Evolutionary conservation across 768 basidiomycete species (phyloP).

Genomic region (Exsudoporus frostii): DNA sequence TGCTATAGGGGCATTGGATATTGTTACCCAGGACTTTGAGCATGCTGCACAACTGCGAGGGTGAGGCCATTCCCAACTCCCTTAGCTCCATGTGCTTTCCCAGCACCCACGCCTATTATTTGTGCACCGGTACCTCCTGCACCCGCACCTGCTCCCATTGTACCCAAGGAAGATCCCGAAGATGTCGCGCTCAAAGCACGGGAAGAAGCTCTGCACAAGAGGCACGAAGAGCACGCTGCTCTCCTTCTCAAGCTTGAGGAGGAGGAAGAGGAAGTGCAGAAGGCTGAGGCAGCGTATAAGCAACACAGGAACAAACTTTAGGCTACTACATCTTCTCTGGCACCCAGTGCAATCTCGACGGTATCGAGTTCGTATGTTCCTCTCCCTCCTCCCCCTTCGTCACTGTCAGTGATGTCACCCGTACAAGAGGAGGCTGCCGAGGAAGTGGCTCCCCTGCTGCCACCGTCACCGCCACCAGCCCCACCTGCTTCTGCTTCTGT

Average conservation of each 20-base stretch:
- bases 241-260: slow-evolving; percentile 69
- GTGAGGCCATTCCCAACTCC: too few species aligned
- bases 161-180: slow-evolving; percentile 66
- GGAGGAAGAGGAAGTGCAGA: slow-evolving; percentile 56
- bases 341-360: slow-evolving; percentile 25
- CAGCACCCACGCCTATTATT: slow-evolving; percentile 22
- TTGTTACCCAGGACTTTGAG: too few species aligned
- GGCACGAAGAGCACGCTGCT: slow-evolving; percentile 67
- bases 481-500: slow-evolving; percentile 28
- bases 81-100: slow-evolving; percentile 22
- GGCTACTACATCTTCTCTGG: slow-evolving; percentile 37
- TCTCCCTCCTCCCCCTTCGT: slow-evolving; percentile 37
- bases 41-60: too few species aligned
- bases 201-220: slow-evolving; percentile 69
- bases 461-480: slow-evolving; percentile 28
- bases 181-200: slow-evolving; percentile 67
- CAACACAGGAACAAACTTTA: slow-evolving; percentile 33
- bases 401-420: slow-evolving; percentile 27
- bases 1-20: too few species aligned
- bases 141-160: slow-evolving; percentile 47
- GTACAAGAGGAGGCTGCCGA: slow-evolving; percentile 11
- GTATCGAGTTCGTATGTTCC: slow-evolving; percentile 34
- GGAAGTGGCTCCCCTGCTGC: slow-evolving; percentile 31
- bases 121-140: slow-evolving; percentile 36
- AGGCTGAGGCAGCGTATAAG: slow-evolving; percentile 42